Evolutionary conservation across 2,329 filamentous ascomycete species (phyloP).

Genomic region (Myriosclerotinia duriaeana): DNA sequence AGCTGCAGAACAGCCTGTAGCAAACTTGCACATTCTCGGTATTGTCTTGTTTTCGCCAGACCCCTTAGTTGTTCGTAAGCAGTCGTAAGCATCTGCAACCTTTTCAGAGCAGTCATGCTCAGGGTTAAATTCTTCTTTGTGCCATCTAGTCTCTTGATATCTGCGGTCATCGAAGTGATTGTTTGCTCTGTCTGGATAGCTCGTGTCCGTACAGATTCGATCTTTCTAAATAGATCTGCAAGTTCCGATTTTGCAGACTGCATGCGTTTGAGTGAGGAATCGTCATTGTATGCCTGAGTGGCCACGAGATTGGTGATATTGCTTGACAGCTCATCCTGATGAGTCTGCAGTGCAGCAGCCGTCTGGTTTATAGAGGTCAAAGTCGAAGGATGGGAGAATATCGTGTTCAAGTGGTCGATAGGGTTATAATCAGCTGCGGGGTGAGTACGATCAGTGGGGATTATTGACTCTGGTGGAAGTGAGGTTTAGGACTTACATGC

Average conservation of each 20-base stretch:
- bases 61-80: conserved; percentile 95
- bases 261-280: conserved; percentile 86
- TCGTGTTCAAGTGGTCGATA: conserved; percentile 85
- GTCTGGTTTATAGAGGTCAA: conserved; percentile 74
- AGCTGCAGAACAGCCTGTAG: conserved; percentile 94
- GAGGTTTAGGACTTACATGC: conserved; percentile 35
- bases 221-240: conserved; percentile 86
- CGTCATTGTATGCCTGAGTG: conserved; percentile 78
- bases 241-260: conserved; percentile 88
- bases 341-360: conserved; percentile 68
- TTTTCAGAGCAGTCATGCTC: conserved; percentile 96
- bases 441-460: conserved; percentile 26
- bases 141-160: conserved; percentile 95
- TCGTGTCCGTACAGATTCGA: conserved; percentile 85
- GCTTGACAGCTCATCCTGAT: conserved; percentile 78
- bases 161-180: conserved; percentile 97
- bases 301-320: conserved; percentile 72
- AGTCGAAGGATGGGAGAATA: conserved; percentile 87
- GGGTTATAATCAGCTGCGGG: conserved; percentile 79
- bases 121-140: conserved; percentile 95
- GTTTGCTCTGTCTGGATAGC: conserved; percentile 91
- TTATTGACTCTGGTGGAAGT: conserved; percentile 16
- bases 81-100: conserved; percentile 96
- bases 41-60: conserved; percentile 82
- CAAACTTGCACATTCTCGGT: conserved; percentile 89